These are phyloP conservation scores for Neurospora intermedia DNA, from an alignment of 495 filamentous ascomycete genomes.

Conservation along the genomic window DNA sequence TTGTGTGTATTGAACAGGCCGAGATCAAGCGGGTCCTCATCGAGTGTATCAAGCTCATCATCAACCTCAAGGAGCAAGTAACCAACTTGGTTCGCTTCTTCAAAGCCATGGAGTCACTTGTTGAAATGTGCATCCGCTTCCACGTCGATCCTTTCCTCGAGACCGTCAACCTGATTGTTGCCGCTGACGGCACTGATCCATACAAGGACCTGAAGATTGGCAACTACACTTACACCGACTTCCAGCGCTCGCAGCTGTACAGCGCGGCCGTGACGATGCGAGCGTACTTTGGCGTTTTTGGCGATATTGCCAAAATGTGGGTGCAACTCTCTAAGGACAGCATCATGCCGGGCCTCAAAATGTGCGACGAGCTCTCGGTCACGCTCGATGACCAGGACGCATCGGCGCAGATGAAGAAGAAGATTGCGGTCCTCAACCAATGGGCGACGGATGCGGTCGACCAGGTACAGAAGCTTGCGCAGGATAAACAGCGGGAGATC, in stretches of 20 bases:
- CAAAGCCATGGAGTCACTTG: background rate
- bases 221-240: background rate
- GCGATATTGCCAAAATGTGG: slow-evolving; percentile 3
- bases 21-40: slow-evolving; percentile 4
- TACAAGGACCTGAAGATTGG: slow-evolving; percentile 1
- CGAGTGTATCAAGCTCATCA: slow-evolving; percentile 2
- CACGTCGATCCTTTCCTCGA: slow-evolving; percentile 3
- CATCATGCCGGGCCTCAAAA: background rate
- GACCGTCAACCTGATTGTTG: background rate
- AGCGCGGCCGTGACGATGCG: slow-evolving; percentile 1
- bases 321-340: slow-evolving; percentile 2
- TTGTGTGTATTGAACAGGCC: background rate
- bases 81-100: slow-evolving; percentile 3
- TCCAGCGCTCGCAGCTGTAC: slow-evolving; percentile 1
- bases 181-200: slow-evolving; percentile 1
- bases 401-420: background rate
- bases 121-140: background rate
- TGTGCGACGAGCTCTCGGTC: background rate
- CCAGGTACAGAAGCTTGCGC: background rate
- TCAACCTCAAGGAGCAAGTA: slow-evolving; percentile 1
- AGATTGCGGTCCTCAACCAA: background rate
- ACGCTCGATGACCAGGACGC: background rate
- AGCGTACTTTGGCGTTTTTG: slow-evolving; percentile 1
- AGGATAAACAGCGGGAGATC: background rate
- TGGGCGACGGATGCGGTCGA: background rate